These are phyloP conservation scores for Vaccinium vitisidaea DNA, from an alignment of 148 eudicot species.

Conservation along the genomic window DNA sequence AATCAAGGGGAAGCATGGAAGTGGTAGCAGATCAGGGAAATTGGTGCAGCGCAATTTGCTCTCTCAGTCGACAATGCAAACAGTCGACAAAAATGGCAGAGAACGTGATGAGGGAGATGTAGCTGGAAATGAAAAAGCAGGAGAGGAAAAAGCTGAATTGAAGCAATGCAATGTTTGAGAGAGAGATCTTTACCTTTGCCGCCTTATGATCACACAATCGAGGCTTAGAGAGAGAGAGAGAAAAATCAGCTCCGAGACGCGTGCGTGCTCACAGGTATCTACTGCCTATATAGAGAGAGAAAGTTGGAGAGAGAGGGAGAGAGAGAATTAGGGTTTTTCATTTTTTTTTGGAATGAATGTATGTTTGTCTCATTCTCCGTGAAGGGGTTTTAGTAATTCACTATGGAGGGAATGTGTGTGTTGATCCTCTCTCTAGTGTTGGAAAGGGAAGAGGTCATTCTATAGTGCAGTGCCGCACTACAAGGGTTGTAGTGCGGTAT, in stretches of 20 bases:
- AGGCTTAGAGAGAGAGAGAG: not conserved
- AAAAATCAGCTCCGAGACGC: conserved; percentile 19
- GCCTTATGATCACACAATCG: conserved; percentile 8
- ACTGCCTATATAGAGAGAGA: not conserved
- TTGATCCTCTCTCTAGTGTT: not conserved
- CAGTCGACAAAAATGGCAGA: conserved; percentile 9
- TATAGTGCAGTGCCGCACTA: too few relatives aligned
- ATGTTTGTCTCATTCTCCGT: conserved; percentile 11
- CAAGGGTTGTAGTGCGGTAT: too few relatives aligned
- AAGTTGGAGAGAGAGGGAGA: not conserved
- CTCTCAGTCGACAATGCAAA: not conserved
- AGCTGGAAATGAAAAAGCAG: conserved; percentile 15
- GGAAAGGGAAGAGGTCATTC: not conserved
- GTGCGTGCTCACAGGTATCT: conserved; percentile 7
- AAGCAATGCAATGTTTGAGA: not conserved
- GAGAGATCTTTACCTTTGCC: not conserved
- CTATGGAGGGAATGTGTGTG: not conserved
- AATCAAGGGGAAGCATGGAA: not conserved
- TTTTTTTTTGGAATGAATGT: not conserved
- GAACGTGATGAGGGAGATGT: not conserved
- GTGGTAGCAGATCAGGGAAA: not conserved
- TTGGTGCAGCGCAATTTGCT: not conserved
- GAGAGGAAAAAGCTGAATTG: conserved; percentile 12
- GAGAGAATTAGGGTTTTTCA: not conserved
- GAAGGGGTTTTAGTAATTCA: not conserved